Evolutionary conservation across 139 green algal species (phyloP).

Genomic region (Picochlorum sp.): DNA sequence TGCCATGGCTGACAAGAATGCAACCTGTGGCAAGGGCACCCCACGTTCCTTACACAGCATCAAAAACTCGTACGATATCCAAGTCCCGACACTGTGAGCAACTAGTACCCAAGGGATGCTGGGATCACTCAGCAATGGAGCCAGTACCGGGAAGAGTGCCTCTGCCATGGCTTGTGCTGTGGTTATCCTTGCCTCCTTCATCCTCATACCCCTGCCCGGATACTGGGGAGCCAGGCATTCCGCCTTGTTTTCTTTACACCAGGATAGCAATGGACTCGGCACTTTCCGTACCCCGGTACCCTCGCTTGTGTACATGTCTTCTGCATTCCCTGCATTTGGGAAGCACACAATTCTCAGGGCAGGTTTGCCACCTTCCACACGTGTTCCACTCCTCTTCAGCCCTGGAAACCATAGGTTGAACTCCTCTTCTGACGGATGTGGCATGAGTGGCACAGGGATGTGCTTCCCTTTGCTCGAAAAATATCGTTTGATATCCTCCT

Average conservation of each 20-base stretch:
- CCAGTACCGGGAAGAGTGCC: constrained; percentile 49
- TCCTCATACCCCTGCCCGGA: constrained; percentile 48
- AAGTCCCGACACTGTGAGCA: constrained; percentile 69
- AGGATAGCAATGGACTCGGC: constrained; percentile 60
- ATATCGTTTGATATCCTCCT: constrained; percentile 24
- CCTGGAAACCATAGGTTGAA: constrained; percentile 53
- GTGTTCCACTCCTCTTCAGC: constrained; percentile 30
- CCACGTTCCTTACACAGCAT: constrained; percentile 19
- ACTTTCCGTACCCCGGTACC: constrained; percentile 52
- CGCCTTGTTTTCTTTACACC: constrained; percentile 41
- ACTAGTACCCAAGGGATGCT: constrained; percentile 43
- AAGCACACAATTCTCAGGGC: constrained; percentile 60
- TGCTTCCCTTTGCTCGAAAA: constrained; percentile 7
- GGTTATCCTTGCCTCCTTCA: constrained; percentile 36
- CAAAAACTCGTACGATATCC: constrained; percentile 73
- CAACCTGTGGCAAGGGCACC: constrained; percentile 43
- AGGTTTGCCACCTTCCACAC: constrained; percentile 10
- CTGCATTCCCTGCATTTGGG: constrained; percentile 62
- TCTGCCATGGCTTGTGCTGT: constrained; percentile 32
- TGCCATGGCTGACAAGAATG: constrained; percentile 76
- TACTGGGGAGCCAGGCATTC: constrained; percentile 67
- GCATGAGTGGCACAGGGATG: neutral
- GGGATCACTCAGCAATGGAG: constrained; percentile 22
- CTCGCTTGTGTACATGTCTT: constrained; percentile 84
- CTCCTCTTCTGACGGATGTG: constrained; percentile 5